phyloP scores from a whole-genome alignment of 768 basidiomycete species.

The Phylloporus sp. region DNA sequence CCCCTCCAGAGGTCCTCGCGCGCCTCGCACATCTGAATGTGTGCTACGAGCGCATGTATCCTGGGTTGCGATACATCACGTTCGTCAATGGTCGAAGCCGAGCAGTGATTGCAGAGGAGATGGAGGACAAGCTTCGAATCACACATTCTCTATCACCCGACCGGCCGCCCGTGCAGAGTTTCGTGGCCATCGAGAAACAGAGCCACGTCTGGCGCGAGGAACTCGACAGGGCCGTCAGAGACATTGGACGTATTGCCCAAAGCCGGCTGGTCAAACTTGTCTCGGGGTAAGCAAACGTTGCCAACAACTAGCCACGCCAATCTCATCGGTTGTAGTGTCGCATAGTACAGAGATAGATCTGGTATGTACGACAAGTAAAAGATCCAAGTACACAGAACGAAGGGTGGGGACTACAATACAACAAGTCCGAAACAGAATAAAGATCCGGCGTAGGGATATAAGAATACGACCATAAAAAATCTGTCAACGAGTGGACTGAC shows the following conservation, averaged over 20 bases:
- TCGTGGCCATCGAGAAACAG: conserved; percentile 35
- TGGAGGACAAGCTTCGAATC: conserved; percentile 62
- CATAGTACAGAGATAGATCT: conserved; percentile 14
- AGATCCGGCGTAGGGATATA: conserved; percentile 22
- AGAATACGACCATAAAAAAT: conserved; percentile 30
- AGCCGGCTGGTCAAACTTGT: conserved; percentile 45
- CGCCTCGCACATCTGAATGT: conserved; percentile 72
- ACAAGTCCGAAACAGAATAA: conserved; percentile 21
- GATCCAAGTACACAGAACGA: conserved; percentile 12
- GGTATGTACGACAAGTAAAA: background rate
- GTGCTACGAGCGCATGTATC: conserved; percentile 68
- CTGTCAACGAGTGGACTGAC: conserved; percentile 11
- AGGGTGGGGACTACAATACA: conserved; percentile 19
- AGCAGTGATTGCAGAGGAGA: conserved; percentile 66
- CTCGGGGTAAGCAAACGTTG: conserved; percentile 4
- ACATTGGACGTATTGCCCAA: conserved; percentile 74
- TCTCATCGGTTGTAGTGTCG: conserved; percentile 4
- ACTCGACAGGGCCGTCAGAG: conserved; percentile 64
- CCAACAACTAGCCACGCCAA: too few relatives aligned
- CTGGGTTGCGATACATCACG: conserved; percentile 81
- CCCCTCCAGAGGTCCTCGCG: conserved; percentile 67
- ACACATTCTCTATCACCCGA: conserved; percentile 44
- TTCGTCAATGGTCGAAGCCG: conserved; percentile 86
- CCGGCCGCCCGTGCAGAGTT: conserved; percentile 30
- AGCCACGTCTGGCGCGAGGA: conserved; percentile 59